Evolutionary conservation across 1,139 yeast genomes (phyloP).

Genomic region (Blastobotrys serpentis): DNA sequence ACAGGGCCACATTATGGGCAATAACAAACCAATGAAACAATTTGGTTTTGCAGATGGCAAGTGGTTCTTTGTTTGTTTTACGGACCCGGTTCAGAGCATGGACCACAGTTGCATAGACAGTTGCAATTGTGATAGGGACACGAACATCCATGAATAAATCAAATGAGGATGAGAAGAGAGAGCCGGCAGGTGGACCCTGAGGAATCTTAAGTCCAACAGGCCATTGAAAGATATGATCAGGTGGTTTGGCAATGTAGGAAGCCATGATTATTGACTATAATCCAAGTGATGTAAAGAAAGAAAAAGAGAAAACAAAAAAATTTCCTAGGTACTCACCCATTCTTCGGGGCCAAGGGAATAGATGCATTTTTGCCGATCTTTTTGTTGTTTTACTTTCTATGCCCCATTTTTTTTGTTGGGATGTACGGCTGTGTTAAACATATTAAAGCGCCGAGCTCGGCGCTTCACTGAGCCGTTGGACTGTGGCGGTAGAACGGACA

Average conservation of each 20-base stretch:
- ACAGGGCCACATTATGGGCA: constrained; percentile 60
- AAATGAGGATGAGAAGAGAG: constrained; percentile 35
- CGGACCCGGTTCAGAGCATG: constrained; percentile 52
- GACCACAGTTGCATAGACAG: constrained; percentile 58
- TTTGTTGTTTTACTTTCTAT: neutral
- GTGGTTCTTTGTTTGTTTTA: constrained; percentile 54
- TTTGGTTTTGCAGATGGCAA: constrained; percentile 46
- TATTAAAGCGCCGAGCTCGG: no score
- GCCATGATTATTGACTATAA: no score
- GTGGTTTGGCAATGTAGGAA: constrained; percentile 32
- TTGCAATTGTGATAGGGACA: constrained; percentile 59
- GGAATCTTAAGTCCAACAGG: constrained; percentile 36
- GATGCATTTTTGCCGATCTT: constrained; percentile 1
- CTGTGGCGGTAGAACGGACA: no score
- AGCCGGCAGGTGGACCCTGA: constrained; percentile 29
- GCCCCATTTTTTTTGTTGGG: constrained; percentile 3
- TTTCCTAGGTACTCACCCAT: no score
- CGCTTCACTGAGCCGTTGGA: no score
- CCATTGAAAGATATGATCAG: constrained; percentile 29
- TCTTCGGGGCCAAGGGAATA: no score
- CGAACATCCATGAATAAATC: constrained; percentile 41
- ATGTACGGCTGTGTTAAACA: neutral
- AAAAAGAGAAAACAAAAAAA: neutral
- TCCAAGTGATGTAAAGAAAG: neutral
- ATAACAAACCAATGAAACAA: constrained; percentile 57